These are phyloP conservation scores for Nicotiana rustica DNA, from an alignment of 305 asterid species.

Conservation along the genomic window DNA sequence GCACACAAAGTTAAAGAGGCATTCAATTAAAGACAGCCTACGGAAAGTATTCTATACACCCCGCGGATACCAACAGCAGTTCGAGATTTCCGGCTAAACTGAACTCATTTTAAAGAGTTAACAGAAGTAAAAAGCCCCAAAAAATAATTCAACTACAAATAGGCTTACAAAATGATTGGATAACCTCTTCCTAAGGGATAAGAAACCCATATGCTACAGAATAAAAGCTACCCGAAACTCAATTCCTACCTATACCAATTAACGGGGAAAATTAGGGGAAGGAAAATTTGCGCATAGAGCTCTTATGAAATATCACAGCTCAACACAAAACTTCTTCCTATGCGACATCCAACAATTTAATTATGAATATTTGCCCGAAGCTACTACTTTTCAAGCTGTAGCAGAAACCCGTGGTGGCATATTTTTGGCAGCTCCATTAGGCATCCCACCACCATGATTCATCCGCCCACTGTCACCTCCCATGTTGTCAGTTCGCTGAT, in stretches of 20 bases:
- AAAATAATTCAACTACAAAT: constrained; percentile 27
- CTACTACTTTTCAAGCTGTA: constrained; percentile 60
- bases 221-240: constrained; percentile 10
- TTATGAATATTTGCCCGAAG: constrained; percentile 32
- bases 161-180: constrained; percentile 16
- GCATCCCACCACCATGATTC: constrained; percentile 62
- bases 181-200: constrained; percentile 9
- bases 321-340: constrained; percentile 31
- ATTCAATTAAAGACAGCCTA: background rate
- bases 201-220: constrained; percentile 25
- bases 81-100: background rate
- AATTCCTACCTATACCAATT: constrained; percentile 29
- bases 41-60: background rate
- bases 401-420: constrained; percentile 71
- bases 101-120: background rate
- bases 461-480: constrained; percentile 56
- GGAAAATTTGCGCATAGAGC: constrained; percentile 14
- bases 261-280: constrained; percentile 26
- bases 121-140: background rate
- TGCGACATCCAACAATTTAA: constrained; percentile 36
- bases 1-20: background rate
- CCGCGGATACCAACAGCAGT: background rate
- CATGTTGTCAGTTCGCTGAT: constrained; percentile 60
- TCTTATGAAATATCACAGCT: background rate
- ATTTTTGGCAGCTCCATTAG: constrained; percentile 60